Percentiles rank a stretch among this genome's conserved stretches.
Conservation (phyloP, 768 basidiomycete genomes). For the Lactifluus volemus region DNA sequence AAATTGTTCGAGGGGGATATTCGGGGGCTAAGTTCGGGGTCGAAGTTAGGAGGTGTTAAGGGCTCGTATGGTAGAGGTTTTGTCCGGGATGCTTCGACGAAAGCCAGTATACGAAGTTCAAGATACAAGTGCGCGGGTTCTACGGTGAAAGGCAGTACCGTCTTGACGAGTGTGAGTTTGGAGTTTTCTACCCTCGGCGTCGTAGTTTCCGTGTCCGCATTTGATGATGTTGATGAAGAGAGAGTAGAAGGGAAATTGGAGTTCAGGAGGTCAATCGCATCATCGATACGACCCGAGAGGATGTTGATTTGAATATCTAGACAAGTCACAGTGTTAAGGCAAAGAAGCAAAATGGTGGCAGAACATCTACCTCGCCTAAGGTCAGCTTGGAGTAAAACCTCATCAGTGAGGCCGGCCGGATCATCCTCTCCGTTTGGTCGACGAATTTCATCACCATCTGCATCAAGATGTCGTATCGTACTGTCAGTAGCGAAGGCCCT, state of each 20-base stretch:
- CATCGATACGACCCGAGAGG: slow-evolving; percentile 65
- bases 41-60: not conserved
- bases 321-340: not conserved
- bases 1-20: slow-evolving; percentile 16
- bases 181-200: slow-evolving; percentile 19
- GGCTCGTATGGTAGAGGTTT: slow-evolving; percentile 45
- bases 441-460: slow-evolving; percentile 60
- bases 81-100: slow-evolving; percentile 79
- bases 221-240: slow-evolving; percentile 12
- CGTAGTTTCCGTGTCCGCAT: not conserved
- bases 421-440: slow-evolving; percentile 21
- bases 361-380: slow-evolving; percentile 8
- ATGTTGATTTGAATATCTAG: slow-evolving; percentile 65
- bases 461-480: slow-evolving; percentile 51
- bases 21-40: slow-evolving; percentile 13
- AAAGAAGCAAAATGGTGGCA: not conserved
- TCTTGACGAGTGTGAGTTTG: slow-evolving; percentile 33
- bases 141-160: slow-evolving; percentile 52
- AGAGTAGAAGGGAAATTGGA: slow-evolving; percentile 71
- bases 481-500: slow-evolving; percentile 58
- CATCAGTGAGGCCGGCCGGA: slow-evolving; percentile 15
- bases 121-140: slow-evolving; percentile 69
- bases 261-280: slow-evolving; percentile 59
- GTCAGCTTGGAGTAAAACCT: slow-evolving; percentile 9
- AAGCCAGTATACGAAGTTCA: slow-evolving; percentile 80